Evolutionary conservation across 2,329 filamentous ascomycete genomes (phyloP).

Genomic region (Epichloe baconii): DNA sequence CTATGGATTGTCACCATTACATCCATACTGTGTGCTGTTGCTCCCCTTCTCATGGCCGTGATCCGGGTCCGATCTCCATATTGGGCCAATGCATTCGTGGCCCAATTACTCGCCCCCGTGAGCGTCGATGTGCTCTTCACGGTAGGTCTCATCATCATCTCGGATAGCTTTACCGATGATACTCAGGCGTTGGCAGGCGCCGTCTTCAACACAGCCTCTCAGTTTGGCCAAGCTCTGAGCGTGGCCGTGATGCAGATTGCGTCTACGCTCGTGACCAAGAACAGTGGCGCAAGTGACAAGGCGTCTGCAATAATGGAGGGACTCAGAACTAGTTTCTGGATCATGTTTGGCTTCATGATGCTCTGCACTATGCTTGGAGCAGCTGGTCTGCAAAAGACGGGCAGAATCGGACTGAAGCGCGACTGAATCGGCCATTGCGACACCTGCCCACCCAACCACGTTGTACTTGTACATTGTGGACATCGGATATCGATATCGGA

Average conservation of each 20-base stretch:
- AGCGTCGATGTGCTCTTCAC: slow-evolving; percentile 39
- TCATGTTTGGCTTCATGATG: slow-evolving; percentile 34
- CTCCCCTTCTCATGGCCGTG: slow-evolving; percentile 43
- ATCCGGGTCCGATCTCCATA: slow-evolving; percentile 34
- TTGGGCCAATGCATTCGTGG: slow-evolving; percentile 34
- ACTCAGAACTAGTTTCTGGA: slow-evolving; percentile 37
- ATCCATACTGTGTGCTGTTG: slow-evolving; percentile 27
- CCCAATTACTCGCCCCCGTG: slow-evolving; percentile 28
- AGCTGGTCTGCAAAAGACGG: slow-evolving; percentile 27
- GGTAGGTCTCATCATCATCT: slow-evolving; percentile 39
- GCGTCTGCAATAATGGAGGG: slow-evolving; percentile 29
- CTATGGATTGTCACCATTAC: slow-evolving; percentile 26
- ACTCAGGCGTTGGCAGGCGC: slow-evolving; percentile 47
- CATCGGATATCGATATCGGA: no score
- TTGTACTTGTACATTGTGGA: no score
- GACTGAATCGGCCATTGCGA: slow-evolving; percentile 13
- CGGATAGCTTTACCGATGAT: slow-evolving; percentile 39
- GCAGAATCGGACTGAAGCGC: slow-evolving; percentile 33
- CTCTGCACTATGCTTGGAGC: slow-evolving; percentile 23
- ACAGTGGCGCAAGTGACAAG: slow-evolving; percentile 13
- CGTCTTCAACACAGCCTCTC: slow-evolving; percentile 45
- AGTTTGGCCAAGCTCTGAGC: slow-evolving; percentile 40
- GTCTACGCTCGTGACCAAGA: slow-evolving; percentile 23
- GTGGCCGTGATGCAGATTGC: slow-evolving; percentile 34
- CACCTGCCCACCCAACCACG: no score